Evolutionary conservation across 2,329 filamentous ascomycete genomes (phyloP).

Genomic region (Fusarium chlamydosporum): DNA sequence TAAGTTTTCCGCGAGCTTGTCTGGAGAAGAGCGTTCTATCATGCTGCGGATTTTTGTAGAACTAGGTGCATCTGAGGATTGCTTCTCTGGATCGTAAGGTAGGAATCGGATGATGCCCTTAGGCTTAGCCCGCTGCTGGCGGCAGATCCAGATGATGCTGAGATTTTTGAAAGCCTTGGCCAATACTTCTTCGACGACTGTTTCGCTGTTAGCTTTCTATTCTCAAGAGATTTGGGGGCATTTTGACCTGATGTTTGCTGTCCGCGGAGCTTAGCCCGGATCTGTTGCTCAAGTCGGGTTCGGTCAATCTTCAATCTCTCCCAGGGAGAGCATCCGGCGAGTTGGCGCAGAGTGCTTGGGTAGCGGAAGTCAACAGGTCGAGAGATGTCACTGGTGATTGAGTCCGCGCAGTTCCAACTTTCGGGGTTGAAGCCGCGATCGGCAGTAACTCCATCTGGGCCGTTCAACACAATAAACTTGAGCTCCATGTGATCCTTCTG

Average conservation of each 20-base stretch:
- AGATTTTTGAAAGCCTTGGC: constrained; percentile 16
- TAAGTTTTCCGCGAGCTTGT: constrained; percentile 8
- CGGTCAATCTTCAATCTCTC: constrained; percentile 17
- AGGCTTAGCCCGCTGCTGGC: constrained; percentile 24
- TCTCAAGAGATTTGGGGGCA: too few relatives aligned
- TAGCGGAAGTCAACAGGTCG: constrained; percentile 48
- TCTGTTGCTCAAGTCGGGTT: constrained; percentile 17
- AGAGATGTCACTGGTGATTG: constrained; percentile 48
- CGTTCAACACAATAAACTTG: constrained; percentile 46
- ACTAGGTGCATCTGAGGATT: constrained; percentile 32
- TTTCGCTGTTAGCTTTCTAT: background rate
- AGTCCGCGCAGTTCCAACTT: constrained; percentile 46
- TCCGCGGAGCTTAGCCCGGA: constrained; percentile 19
- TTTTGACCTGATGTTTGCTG: constrained; percentile 6
- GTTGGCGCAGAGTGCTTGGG: constrained; percentile 43
- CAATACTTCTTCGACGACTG: background rate
- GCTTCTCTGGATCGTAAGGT: background rate
- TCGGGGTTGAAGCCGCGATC: constrained; percentile 23
- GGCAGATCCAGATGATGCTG: constrained; percentile 30
- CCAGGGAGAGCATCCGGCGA: constrained; percentile 44
- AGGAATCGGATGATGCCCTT: constrained; percentile 43
- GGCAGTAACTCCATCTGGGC: constrained; percentile 45
- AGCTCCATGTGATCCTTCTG: constrained; percentile 32
- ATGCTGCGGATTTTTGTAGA: constrained; percentile 46
- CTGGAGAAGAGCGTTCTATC: constrained; percentile 10